phyloP scores from a whole-genome alignment of 306 rosid species.

The Malus domestica region DNA sequence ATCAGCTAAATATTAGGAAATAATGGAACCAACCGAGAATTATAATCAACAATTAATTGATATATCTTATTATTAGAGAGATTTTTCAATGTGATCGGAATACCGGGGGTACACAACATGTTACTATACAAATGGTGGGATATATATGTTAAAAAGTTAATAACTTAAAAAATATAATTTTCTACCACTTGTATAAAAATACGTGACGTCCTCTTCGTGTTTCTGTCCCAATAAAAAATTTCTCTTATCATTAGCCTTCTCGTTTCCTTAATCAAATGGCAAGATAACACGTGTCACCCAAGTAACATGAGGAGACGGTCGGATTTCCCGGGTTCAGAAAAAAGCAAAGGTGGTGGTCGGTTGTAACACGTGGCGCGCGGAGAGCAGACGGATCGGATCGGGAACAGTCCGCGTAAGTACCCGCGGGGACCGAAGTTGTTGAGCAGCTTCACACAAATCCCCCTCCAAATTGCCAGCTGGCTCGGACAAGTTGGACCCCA shows the following conservation, averaged over 20 bases:
- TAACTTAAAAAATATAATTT: no score
- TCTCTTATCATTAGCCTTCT: no score
- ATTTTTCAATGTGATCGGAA: no score
- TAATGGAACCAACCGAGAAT: not conserved
- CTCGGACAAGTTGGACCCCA: not conserved
- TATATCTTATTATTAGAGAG: no score
- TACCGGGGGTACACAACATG: rapidly evolving
- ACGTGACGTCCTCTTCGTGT: rapidly evolving
- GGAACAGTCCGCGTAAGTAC: conserved; percentile 27
- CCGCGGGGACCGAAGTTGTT: conserved; percentile 17
- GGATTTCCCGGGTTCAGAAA: conserved; percentile 31
- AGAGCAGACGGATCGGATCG: conserved; percentile 29
- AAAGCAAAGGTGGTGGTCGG: not conserved
- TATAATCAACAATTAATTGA: not conserved
- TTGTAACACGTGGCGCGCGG: conserved; percentile 23
- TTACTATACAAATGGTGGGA: rapidly evolving
- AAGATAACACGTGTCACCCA: conserved; percentile 32
- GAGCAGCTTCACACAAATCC: not conserved
- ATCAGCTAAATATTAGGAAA: not conserved
- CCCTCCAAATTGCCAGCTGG: conserved; percentile 13
- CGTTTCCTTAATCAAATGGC: not conserved
- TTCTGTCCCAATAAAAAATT: no score
- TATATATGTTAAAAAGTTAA: no score
- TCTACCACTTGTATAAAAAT: no score
- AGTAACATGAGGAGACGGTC: conserved; percentile 14